Evolutionary conservation across 1,139 yeast species (phyloP), one percentile per base, ranked within the genome.

Genomic region (Scheffersomyces stambukii): DNA sequence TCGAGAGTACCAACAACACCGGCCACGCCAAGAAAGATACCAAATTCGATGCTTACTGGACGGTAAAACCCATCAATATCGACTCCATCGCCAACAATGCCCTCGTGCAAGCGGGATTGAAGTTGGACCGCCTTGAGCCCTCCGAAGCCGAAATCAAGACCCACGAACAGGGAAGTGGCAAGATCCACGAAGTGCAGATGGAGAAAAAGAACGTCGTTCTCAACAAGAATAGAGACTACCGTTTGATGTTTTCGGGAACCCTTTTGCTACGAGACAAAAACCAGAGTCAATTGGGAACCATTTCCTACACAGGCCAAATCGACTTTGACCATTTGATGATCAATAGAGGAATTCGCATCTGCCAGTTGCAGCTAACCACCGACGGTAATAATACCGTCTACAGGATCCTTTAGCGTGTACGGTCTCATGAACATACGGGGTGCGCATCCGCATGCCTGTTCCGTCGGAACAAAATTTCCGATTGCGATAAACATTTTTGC

Each of bases 291-390:
- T 24, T 28, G 7, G 64, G 62, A 2, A 31, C 31, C 1, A 34
- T 57, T 6, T 17, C 24, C 4, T 62, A 58, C 38, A 29, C 34
- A n/a, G 69, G 66, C 0, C 32, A 38, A n/a, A 41, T 62, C 19
- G 68, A 62, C 34, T 48, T 52, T 27, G 53, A 54, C 36, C 68
- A 62, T 32, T 33, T 54, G 21, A 41, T 45, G 30, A 52, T 60
- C 22, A 53, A 57, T 36, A 37, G 57, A 20, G 69, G 69, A 1
- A 50, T 59, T 12, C 55, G 53, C 27, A 40, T 62, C 6, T 32
- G 33, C 9, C 32, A 36, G 7, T 33, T 52, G 29, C 45, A 44
- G 21, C 33, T 49, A 20, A 24, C 27, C 4, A 31, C 23, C 20
- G 29, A 32, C 23, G 35, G 31, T 3, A 31, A n/a, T n/a, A n/a